These are phyloP conservation scores for Neurospora sp. DNA, from an alignment of 495 filamentous ascomycete species.

Conservation along the genomic window DNA sequence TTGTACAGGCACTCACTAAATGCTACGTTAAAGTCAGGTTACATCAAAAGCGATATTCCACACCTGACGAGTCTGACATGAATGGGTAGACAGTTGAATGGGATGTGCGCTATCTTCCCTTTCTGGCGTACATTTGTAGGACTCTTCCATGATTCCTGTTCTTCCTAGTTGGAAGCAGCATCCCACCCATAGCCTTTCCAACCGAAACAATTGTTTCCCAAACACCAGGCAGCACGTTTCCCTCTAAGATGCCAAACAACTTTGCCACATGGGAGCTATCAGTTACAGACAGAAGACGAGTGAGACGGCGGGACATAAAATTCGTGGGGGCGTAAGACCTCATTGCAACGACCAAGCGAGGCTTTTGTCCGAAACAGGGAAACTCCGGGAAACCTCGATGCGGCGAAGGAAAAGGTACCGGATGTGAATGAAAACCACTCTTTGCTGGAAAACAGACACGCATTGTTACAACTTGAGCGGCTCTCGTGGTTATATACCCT, in stretches of 20 bases:
- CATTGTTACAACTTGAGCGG: neutral
- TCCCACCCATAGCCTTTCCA: too few species aligned
- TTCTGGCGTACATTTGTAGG: neutral
- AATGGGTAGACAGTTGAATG: neutral
- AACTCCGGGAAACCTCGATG: neutral
- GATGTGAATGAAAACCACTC: neutral
- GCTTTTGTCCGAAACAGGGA: neutral
- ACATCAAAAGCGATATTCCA: neutral
- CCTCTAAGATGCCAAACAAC: neutral
- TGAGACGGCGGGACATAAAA: neutral
- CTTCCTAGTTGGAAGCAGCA: neutral
- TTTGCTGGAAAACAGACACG: neutral
- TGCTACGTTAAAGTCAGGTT: neutral
- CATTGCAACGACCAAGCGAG: neutral
- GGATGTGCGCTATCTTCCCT: neutral
- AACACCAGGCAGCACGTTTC: neutral
- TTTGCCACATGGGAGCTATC: neutral
- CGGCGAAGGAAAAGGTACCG: neutral
- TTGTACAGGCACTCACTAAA: neutral
- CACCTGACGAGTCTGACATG: neutral
- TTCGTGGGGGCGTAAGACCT: neutral
- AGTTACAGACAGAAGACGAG: neutral
- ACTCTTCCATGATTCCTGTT: neutral
- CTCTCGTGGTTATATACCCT: neutral
- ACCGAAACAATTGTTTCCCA: neutral